Percentiles rank a stretch among this genome's conserved stretches.
Conservation (phyloP, 108 stramenopile species). For the Pseudonitzschia multiseries region DNA sequence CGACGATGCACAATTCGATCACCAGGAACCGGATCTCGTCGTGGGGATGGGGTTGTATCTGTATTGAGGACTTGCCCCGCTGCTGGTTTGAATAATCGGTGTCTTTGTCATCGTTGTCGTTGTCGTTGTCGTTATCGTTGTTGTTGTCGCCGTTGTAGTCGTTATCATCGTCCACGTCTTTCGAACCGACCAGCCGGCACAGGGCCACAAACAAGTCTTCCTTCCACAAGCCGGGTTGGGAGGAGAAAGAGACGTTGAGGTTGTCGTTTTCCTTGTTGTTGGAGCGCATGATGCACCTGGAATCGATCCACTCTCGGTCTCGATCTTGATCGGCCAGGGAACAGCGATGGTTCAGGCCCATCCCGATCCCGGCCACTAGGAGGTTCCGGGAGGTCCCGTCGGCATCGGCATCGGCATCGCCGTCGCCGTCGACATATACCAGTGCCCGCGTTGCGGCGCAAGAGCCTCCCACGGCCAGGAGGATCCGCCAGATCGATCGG, state of each 20-base stretch:
- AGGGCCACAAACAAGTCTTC: conserved; percentile 11
- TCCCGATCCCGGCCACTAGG: conserved; percentile 1
- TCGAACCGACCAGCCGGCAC: conserved; percentile 14
- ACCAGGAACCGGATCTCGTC: conserved; percentile 9
- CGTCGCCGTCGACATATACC: too few relatives aligned
- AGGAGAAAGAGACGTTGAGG: neutral
- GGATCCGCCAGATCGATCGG: neutral
- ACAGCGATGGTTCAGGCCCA: conserved; percentile 11
- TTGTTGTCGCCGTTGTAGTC: neutral
- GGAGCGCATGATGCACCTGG: neutral
- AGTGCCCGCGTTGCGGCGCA: neutral
- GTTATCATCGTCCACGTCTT: neutral
- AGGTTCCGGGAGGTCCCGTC: neutral
- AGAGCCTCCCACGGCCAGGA: neutral
- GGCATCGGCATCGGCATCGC: too few relatives aligned
- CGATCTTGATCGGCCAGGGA: neutral
- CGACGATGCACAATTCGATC: neutral
- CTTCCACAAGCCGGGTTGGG: neutral
- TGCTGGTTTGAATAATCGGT: neutral
- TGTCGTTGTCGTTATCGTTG: neutral
- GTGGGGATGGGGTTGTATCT: neutral
- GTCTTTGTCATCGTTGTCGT: neutral
- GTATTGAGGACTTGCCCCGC: too few relatives aligned
- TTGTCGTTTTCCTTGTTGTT: neutral
- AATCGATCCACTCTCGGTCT: neutral